Conservation (phyloP, 75 land plant species). For the Azolla pinnata region DNA sequence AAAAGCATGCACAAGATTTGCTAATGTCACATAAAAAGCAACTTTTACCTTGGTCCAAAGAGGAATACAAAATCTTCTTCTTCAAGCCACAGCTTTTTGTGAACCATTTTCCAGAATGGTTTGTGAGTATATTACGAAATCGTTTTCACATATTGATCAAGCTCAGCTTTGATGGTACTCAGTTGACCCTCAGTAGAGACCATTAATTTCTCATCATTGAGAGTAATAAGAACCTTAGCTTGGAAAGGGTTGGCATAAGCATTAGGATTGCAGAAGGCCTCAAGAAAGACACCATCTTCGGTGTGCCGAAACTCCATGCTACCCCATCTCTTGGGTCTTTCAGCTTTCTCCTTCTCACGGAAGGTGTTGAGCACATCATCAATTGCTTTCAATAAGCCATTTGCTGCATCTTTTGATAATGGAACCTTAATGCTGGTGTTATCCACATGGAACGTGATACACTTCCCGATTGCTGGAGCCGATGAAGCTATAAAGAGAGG, state of each 20-base stretch:
- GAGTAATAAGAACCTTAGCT: conserved; percentile 32
- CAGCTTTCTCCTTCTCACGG: conserved; percentile 30
- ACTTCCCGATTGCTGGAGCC: too few relatives aligned
- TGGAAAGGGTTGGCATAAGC: conserved; percentile 40
- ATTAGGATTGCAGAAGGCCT: conserved; percentile 41
- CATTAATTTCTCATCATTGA: conserved; percentile 27
- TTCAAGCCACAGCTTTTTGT: too few relatives aligned
- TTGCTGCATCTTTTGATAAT: conserved; percentile 23
- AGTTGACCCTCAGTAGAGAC: conserved; percentile 30
- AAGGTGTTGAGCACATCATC: conserved; percentile 23
- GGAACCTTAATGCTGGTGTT: conserved; percentile 33
- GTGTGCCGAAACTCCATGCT: conserved; percentile 30
- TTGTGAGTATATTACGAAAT: conserved; percentile 1
- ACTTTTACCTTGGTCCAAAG: too few relatives aligned
- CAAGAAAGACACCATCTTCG: conserved; percentile 27
- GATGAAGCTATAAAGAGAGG: too few relatives aligned
- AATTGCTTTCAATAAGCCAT: conserved; percentile 20
- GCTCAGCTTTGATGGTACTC: conserved; percentile 32
- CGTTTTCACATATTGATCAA: conserved; percentile 31
- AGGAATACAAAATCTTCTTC: too few relatives aligned
- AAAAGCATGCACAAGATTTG: too few relatives aligned
- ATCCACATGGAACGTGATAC: conserved; percentile 29
- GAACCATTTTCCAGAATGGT: too few relatives aligned
- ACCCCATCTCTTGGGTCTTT: conserved; percentile 27
- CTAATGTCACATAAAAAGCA: too few relatives aligned